Percentiles rank a stretch among this genome's conserved stretches.
phyloP scores from a whole-genome alignment of 2,329 filamentous ascomycete genomes.

The Cephalotrichum gorgonifer region DNA sequence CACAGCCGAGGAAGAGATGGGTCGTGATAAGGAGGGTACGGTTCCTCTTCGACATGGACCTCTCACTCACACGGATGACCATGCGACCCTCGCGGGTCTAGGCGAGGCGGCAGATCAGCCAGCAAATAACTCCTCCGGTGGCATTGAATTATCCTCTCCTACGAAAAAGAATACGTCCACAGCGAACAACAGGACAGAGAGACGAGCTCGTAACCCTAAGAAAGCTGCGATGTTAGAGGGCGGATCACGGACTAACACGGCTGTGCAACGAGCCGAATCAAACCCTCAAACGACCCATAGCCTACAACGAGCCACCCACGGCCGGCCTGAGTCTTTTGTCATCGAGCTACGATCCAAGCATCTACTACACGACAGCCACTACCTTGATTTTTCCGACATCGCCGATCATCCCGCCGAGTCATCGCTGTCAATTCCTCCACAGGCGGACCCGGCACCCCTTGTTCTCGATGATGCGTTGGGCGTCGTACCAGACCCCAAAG shows the following conservation, averaged over 20 bases:
- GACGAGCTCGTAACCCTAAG: neutral
- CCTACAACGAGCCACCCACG: neutral
- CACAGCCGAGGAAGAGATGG: no score
- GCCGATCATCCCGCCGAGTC: neutral
- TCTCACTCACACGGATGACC: neutral
- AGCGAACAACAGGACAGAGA: neutral
- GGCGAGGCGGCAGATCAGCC: neutral
- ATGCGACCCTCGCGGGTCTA: neutral
- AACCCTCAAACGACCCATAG: neutral
- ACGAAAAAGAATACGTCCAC: neutral
- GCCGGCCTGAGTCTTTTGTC: neutral
- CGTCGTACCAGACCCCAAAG: neutral
- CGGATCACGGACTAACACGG: neutral
- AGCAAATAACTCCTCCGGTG: neutral
- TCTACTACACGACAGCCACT: neutral
- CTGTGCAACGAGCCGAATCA: neutral
- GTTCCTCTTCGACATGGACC: no score
- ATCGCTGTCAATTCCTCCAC: neutral
- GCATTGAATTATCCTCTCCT: neutral
- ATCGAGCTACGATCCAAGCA: neutral
- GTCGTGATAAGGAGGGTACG: neutral
- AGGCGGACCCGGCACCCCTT: neutral
- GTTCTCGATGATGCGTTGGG: neutral
- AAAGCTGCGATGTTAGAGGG: neutral
- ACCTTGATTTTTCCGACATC: slow-evolving; percentile 1